Conservation (phyloP, 805 yeast genomes). For the Lachancea waltii region DNA sequence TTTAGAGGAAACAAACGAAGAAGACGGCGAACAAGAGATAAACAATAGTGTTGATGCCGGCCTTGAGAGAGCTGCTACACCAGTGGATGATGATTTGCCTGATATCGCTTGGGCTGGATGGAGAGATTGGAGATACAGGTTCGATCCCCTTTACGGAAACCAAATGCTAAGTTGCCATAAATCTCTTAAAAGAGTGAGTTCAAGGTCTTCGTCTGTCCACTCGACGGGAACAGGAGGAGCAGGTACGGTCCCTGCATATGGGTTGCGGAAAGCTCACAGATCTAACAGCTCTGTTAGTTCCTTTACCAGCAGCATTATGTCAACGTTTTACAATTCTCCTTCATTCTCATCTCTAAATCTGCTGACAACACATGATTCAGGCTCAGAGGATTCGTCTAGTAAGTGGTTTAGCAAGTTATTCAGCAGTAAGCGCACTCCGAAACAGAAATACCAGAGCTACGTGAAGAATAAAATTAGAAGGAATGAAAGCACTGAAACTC, state of each 20-base stretch:
- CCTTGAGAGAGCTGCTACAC: background rate
- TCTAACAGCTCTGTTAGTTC: slow-evolving; percentile 29
- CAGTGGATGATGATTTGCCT: slow-evolving; percentile 10
- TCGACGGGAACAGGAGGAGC: slow-evolving; percentile 7
- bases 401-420: slow-evolving; percentile 19
- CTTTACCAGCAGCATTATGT: slow-evolving; percentile 28
- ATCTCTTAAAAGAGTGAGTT: slow-evolving; percentile 17
- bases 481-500: background rate
- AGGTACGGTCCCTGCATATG: slow-evolving; percentile 1
- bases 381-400: slow-evolving; percentile 5
- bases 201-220: slow-evolving; percentile 21
- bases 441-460: slow-evolving; percentile 5
- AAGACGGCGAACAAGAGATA: slow-evolving; percentile 1
- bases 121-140: slow-evolving; percentile 85
- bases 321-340: slow-evolving; percentile 21
- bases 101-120: slow-evolving; percentile 61
- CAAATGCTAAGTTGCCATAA: slow-evolving; percentile 29
- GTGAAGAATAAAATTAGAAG: slow-evolving; percentile 3
- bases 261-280: slow-evolving; percentile 15
- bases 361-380: slow-evolving; percentile 4
- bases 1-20: slow-evolving; percentile 5
- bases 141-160: slow-evolving; percentile 57
- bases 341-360: slow-evolving; percentile 6
- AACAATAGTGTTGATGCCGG: background rate
- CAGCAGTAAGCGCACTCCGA: slow-evolving; percentile 9